A percentile compares a stretch with the other conserved stretches of the same genome.
These are phyloP conservation scores for Russula sp. DNA, from an alignment of 768 basidiomycete genomes.

Conservation along the genomic window DNA sequence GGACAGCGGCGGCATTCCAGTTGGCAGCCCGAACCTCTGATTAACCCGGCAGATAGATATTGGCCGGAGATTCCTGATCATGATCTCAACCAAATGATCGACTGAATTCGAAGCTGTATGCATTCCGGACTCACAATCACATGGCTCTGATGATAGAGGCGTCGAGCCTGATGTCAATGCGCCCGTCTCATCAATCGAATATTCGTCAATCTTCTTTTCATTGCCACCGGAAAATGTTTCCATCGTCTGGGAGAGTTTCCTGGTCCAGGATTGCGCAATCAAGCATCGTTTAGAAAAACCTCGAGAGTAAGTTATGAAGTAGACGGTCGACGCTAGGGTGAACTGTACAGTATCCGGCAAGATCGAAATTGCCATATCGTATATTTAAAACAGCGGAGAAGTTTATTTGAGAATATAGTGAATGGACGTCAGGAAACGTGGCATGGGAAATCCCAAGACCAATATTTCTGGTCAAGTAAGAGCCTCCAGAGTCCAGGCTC, in stretches of 20 bases:
- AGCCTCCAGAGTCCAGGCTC: no score
- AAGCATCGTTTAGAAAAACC: conserved; percentile 26
- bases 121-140: not conserved
- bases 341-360: conserved; percentile 11
- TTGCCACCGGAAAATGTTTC: not conserved
- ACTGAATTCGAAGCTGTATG: not conserved
- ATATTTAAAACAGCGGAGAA: no score
- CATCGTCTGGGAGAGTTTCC: not conserved
- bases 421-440: no score
- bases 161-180: not conserved
- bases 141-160: no score
- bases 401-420: no score
- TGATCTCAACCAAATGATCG: no score
- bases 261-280: conserved; percentile 21
- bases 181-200: not conserved
- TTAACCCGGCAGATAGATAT: not conserved
- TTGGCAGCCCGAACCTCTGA: no score
- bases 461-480: no score
- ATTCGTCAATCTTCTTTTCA: not conserved
- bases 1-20: not conserved
- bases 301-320: conserved; percentile 24
- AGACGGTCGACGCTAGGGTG: conserved; percentile 23
- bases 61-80: conserved; percentile 1
- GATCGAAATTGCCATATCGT: conserved; percentile 42
- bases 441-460: no score